phyloP scores from a whole-genome alignment of 1,284 basidiomycete species.

The Trichosporon sp. region DNA sequence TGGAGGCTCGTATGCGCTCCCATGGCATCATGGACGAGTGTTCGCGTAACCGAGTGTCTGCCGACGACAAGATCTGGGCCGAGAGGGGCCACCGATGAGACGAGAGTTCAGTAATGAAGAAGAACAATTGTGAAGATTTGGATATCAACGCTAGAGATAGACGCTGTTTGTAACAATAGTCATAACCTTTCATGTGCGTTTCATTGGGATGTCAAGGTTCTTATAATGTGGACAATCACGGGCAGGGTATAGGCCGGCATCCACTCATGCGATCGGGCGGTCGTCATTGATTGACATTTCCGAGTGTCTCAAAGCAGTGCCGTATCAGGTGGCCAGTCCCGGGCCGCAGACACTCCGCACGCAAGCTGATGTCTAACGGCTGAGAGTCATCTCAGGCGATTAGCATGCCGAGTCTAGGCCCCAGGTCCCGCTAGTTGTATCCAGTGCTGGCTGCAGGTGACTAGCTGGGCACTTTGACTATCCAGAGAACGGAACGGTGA shows the following conservation, averaged over 20 bases:
- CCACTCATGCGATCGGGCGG: too few species aligned
- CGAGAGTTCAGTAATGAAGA: not conserved
- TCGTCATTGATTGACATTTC: too few species aligned
- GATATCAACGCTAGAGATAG: not conserved
- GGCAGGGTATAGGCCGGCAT: not conserved
- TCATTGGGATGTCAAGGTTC: not conserved
- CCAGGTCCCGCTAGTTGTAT: not conserved
- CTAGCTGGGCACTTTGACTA: not conserved
- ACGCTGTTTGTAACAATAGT: not conserved
- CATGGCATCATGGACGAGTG: not conserved
- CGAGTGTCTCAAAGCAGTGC: too few species aligned
- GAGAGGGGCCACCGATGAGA: conserved; percentile 16
- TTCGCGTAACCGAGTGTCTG: not conserved
- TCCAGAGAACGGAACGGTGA: not conserved
- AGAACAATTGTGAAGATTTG: not conserved
- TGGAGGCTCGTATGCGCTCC: conserved; percentile 38
- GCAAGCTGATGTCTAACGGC: too few species aligned
- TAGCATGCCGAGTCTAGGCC: not conserved
- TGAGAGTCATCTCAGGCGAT: too few species aligned
- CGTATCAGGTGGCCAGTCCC: too few species aligned
- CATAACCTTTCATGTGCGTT: not conserved
- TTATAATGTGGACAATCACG: not conserved
- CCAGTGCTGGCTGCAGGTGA: not conserved
- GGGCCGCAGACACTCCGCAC: too few species aligned
- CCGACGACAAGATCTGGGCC: conserved; percentile 19